Base-by-base conservation (phyloP, 129 eudicot species). In the Centella asiatica region DNA sequence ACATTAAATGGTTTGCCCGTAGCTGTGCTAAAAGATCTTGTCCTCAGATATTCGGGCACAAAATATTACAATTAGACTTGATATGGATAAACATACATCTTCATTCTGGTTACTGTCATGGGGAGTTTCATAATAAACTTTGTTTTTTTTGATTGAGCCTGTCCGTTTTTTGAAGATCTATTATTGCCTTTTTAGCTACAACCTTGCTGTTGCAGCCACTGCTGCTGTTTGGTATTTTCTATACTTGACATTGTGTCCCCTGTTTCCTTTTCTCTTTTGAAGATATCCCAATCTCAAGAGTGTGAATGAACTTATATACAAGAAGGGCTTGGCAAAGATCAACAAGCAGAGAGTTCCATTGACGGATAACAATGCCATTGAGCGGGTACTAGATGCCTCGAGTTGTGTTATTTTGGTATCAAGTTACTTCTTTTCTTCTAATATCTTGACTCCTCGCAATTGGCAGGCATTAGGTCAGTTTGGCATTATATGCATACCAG, bases 251-350 rank as follows among this genome's bases (percentile, higher is more conserved):
- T 26, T 20, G 4, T 55, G 7, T 22, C 20, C 6, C 25, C 14
- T 7, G 27, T 49, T 27, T 3, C 14, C 12, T 23, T 60, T 29
- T 46, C 7, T 11, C 27, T 34, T 65, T 9, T 57, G 51, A 27
- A 89, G 97, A 65, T 85, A 80, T 74, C 97, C 97, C 1, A 85
- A 80, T 62, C 58, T 89, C 34, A 85, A 85, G 78, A 89, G 81
- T 61, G 92, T 89, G 68, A 85, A 70, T 59, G 97, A 85, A 61
- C 78, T 89, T 73, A 85, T 89, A 51, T 85, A 72, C 81, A 89
- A 85, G 81, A 89, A 89, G 56, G 95, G 97, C 26, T 71, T 77
- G 57, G 83, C 74, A 2, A 85, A 76, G 78, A 6, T 80, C 26
- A 70, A 79, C 70, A 83, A 89, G 64, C 77, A 89, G 65, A 62